Base-by-base conservation (phyloP, 176 grass and related monocot species). In the Oryza nivara region DNA sequence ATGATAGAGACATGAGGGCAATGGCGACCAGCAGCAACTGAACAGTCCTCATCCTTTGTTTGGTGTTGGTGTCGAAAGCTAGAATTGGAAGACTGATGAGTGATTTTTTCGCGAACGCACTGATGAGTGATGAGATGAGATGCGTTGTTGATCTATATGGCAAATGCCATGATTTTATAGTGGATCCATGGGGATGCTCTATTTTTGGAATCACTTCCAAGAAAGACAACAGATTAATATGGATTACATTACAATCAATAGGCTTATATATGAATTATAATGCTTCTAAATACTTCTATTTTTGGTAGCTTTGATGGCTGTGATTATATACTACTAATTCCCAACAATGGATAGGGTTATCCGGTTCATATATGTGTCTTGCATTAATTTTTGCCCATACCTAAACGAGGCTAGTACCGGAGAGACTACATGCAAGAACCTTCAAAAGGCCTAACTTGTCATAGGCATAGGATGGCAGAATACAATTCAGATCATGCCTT, bases 1-100 rank as follows among this genome's bases (percentile, higher is more conserved):
- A 80, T 28, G 36, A 84, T n/a, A 84, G 26, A 38, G 84, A 36
- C 38, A 88, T 19, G 47, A 88, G 61, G 63, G 69, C 75, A 7
- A 88, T 11, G 17, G 74, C 80, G 5, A 73, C 25, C 19, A 81
- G 0, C n/a, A 81, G 17, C 3, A 54, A 26, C 4, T 44, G 80
- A 60, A 9, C 4, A 72, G 14, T 61, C n/a, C 35, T 82, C 80
- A 82, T 82, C 9, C 11, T 60, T 60, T 72, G 23, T 12, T 41
- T 15, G 20, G 11, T 81, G 10, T 15, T 0, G 26, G 26, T 4
- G 67, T 5, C 3, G n/a, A 19, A 41, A 82, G n/a, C 9, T 44
- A 44, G 43, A 44, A 11, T 43, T 17, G 5, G 6, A 19, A 30
- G n/a, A 3, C 54, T 45, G 32, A 30, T 44, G 79, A 22, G 22